Evolutionary conservation across 768 basidiomycete genomes (phyloP).

Genomic region (Wakefieldia striispora): DNA sequence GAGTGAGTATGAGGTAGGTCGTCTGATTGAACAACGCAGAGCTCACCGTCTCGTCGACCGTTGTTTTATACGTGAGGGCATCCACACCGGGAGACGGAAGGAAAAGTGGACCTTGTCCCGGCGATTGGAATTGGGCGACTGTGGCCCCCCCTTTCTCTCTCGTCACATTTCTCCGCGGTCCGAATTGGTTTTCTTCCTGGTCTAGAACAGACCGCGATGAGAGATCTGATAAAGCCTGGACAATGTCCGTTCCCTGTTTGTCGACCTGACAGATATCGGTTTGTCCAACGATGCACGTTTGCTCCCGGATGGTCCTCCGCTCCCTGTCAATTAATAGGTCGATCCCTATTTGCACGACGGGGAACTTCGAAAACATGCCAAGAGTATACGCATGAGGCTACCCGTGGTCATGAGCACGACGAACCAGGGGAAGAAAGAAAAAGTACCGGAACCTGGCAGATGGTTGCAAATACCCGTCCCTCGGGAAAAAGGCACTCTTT

Average conservation of each 20-base stretch:
- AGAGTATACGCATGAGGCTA: slow-evolving; percentile 1
- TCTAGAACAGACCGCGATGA: slow-evolving; percentile 5
- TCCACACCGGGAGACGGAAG: neutral
- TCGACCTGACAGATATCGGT: neutral
- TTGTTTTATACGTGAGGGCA: slow-evolving; percentile 17
- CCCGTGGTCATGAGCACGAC: neutral
- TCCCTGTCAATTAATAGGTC: slow-evolving; percentile 12
- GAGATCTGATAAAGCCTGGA: slow-evolving; percentile 5
- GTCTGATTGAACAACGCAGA: neutral
- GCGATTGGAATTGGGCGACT: too few species aligned
- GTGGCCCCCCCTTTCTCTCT: neutral
- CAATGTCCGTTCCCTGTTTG: neutral
- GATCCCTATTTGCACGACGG: neutral
- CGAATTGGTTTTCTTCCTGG: neutral
- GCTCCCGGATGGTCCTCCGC: slow-evolving; percentile 6
- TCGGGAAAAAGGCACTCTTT: slow-evolving; percentile 3
- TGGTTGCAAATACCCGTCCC: neutral
- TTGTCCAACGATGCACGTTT: slow-evolving; percentile 4
- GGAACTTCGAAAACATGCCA: slow-evolving; percentile 1
- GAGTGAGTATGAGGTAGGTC: slow-evolving; percentile 5
- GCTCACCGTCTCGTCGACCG: slow-evolving; percentile 11
- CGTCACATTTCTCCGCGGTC: slow-evolving; percentile 4
- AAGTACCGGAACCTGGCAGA: neutral
- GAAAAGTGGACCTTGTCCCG: too few species aligned
- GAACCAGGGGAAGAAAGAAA: neutral